Evolutionary conservation across 148 eudicot genomes (phyloP).

Genomic region (Rhododendron griersonianum): DNA sequence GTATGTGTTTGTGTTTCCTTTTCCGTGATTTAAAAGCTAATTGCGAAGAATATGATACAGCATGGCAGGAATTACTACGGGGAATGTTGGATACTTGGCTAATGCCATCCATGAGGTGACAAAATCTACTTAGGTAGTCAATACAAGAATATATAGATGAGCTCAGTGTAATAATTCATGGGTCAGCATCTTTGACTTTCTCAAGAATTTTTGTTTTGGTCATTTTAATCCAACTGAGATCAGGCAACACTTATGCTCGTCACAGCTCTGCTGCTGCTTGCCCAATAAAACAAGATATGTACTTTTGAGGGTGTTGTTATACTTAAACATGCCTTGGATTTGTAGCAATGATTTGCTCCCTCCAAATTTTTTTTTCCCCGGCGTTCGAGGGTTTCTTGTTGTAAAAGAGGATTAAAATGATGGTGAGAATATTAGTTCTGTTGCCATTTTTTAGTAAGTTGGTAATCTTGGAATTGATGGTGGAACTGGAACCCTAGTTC

Average conservation of each 20-base stretch:
- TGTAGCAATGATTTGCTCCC: neutral
- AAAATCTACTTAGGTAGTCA: constrained; percentile 40
- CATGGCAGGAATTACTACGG: constrained; percentile 93
- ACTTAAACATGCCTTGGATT: neutral
- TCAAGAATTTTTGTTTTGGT: neutral
- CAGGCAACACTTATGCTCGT: neutral
- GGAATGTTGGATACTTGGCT: constrained; percentile 88
- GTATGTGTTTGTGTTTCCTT: neutral
- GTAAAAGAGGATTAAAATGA: neutral
- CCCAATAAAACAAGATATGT: neutral
- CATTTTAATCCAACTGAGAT: neutral
- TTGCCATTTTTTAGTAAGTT: neutral
- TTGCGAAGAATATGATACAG: constrained; percentile 26
- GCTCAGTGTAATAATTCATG: neutral
- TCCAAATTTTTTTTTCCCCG: neutral
- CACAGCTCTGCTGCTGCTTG: neutral
- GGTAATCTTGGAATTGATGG: neutral
- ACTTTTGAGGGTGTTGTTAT: neutral
- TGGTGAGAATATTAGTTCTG: neutral
- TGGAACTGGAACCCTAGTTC: neutral
- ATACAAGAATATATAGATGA: neutral
- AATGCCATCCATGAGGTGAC: constrained; percentile 92
- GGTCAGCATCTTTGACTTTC: neutral
- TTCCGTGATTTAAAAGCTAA: neutral
- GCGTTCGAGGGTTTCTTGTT: neutral